Conservation (phyloP, 805 yeast genomes). For the Teunomyces aglyptinius region DNA sequence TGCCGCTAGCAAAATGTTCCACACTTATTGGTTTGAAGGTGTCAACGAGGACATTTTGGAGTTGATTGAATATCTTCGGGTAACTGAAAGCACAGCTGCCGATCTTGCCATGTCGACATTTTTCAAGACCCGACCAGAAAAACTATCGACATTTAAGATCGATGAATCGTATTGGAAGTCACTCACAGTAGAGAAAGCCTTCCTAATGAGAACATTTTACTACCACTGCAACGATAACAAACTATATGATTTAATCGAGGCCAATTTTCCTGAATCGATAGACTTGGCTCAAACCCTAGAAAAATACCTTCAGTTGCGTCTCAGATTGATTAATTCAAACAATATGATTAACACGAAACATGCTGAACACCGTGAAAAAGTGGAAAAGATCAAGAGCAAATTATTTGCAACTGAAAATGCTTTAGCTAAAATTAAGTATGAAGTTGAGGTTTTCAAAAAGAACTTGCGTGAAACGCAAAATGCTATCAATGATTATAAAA, state of each 20-base stretch:
- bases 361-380: slow-evolving; percentile 10
- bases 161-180: slow-evolving; percentile 66
- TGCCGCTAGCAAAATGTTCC: slow-evolving; percentile 71
- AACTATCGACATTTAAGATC: slow-evolving; percentile 57
- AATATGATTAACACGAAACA: slow-evolving; percentile 11
- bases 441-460: slow-evolving; percentile 15
- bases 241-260: slow-evolving; percentile 56
- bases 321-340: slow-evolving; percentile 20
- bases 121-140: slow-evolving; percentile 60
- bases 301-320: slow-evolving; percentile 53
- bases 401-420: slow-evolving; percentile 16
- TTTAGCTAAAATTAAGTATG: slow-evolving; percentile 17
- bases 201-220: slow-evolving; percentile 66
- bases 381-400: slow-evolving; percentile 16
- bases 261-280: slow-evolving; percentile 75
- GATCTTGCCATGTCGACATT: slow-evolving; percentile 63
- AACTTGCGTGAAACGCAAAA: slow-evolving; percentile 9
- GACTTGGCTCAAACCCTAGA: slow-evolving; percentile 60
- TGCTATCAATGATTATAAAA: slow-evolving; percentile 14
- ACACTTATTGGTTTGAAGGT: slow-evolving; percentile 67
- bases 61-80: slow-evolving; percentile 68
- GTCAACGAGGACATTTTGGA: slow-evolving; percentile 70
- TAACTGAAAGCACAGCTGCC: slow-evolving; percentile 65
- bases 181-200: slow-evolving; percentile 71
- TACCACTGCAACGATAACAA: slow-evolving; percentile 59